These are phyloP conservation scores for Abrus pulchellus DNA, from an alignment of 306 rosid genomes.

Conservation along the genomic window DNA sequence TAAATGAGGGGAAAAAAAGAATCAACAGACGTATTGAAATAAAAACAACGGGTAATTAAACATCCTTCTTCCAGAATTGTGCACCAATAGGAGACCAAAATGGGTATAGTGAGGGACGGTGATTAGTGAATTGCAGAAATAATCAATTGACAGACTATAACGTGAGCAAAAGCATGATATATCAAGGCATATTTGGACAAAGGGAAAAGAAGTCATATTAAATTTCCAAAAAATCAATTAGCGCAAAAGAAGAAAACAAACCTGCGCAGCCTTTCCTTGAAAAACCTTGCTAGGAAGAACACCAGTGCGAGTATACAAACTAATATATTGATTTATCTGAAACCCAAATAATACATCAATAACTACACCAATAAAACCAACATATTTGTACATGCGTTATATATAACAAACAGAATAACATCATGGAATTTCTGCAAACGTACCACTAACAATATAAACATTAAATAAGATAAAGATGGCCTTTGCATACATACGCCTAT, in stretches of 20 bases:
- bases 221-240: constrained; percentile 33
- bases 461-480: not conserved
- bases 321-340: constrained; percentile 88
- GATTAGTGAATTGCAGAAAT: not conserved
- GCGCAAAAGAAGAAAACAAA: constrained; percentile 49
- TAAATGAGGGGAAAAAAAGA: not conserved
- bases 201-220: not conserved
- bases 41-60: constrained; percentile 20
- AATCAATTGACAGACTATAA: constrained; percentile 14
- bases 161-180: not conserved
- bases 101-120: not conserved
- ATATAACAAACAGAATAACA: constrained; percentile 9
- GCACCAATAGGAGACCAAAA: constrained; percentile 2
- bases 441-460: not conserved
- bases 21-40: constrained; percentile 13
- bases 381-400: not conserved
- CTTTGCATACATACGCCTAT: constrained; percentile 2
- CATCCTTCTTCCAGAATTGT: constrained; percentile 28
- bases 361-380: not conserved
- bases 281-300: constrained; percentile 82
- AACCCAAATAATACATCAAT: constrained; percentile 13
- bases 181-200: not conserved
- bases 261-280: constrained; percentile 85
- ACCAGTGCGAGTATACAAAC: constrained; percentile 76
- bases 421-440: not conserved